Conservation (phyloP, 257 asterid species). For the Solanum infundibuliforme region DNA sequence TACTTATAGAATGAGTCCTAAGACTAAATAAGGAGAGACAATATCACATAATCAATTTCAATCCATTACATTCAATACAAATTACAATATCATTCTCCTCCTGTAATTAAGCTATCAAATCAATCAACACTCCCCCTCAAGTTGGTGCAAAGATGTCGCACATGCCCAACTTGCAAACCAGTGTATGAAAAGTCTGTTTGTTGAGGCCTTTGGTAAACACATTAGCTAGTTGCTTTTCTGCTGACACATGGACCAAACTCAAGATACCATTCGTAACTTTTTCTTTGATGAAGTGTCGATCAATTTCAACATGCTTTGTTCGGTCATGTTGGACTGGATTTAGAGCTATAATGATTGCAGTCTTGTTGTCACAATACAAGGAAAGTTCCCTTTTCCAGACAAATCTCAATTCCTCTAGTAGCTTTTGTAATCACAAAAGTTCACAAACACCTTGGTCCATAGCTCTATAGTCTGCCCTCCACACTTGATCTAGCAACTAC, state of each 20-base stretch:
- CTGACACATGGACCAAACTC: neutral
- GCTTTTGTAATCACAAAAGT: neutral
- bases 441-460: neutral
- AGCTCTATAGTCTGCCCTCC: neutral
- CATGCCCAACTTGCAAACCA: neutral
- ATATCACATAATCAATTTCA: neutral
- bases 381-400: neutral
- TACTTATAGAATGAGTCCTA: neutral
- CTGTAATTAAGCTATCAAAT: neutral
- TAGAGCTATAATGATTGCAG: neutral
- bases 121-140: neutral
- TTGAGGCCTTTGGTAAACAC: neutral
- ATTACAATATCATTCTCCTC: neutral
- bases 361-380: neutral
- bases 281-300: neutral
- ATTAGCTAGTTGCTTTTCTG: neutral
- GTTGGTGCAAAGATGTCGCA: neutral
- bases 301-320: neutral
- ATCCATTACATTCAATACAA: neutral
- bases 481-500: neutral
- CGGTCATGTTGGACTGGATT: neutral
- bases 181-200: neutral
- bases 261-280: neutral
- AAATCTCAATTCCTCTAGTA: neutral
- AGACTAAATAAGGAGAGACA: neutral